Base-by-base conservation (phyloP, 2,329 filamentous ascomycete genomes). In the Neoascochyta sp. region DNA sequence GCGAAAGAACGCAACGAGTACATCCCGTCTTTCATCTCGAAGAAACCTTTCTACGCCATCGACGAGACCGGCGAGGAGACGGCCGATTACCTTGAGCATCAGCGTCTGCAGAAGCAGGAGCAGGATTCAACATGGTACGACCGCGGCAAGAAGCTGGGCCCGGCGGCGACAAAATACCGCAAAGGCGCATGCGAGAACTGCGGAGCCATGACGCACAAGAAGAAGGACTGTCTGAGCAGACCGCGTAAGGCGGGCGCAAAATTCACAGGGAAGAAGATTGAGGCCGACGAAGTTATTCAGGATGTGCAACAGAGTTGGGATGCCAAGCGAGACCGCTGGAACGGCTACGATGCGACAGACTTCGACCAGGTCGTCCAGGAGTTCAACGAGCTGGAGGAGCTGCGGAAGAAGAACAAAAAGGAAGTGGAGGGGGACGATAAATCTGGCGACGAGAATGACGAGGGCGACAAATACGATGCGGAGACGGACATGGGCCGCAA, bases 101-200 rank as follows among this genome's bases (percentile, higher is more conserved):
- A 98, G 58, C 86, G 89, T 62, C 72, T 90, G 15, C 81, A 88
- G 35, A 81, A 83, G 47, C 67, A 73, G 30, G 78, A 81, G 25
- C 76, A 81, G 32, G 76, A 76, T 22, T 81, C 85, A 16, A 83
- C 86, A 78, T 95, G 89, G 90, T 94, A 95, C 66, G 86, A 94
- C 39, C 83, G 92, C 23, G 88, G 88, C 29, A 83, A 84, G 66
- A 90, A 86, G 59, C 67, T 77, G 8, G 88, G 86, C 0, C 86
- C 87, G 4, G 88, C 88, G 1, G 88, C 90, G 28, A 98, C 92
- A 46, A 98, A 95, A 60, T 98, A 86, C 62, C 86, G 93, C 46
- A 98, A 96, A 69, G 92, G 93, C 57, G 90, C 92, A 30, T 98
- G 92, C 68, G 90, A 96, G 66, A 98, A 98, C 67, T 98, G 92